Base-by-base conservation (phyloP, 257 asterid species). In the Nicotiana otophora region DNA sequence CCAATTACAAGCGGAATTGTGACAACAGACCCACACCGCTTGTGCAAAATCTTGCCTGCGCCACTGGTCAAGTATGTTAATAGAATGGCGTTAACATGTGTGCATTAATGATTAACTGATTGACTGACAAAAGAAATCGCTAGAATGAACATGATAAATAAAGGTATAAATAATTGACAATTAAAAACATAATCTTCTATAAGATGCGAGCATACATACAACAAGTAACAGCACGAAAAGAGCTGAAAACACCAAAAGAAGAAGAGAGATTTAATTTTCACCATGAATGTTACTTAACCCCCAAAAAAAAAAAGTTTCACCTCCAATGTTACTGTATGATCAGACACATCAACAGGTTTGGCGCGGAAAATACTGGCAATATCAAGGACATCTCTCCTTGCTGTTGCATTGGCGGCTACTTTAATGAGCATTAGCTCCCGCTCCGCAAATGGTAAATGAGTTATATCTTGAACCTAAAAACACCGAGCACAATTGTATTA, bases 301-400 rank as follows among this genome's bases (percentile, higher is more conserved):
- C 68, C 51, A 34, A 84, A 78, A 69, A 28, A 64, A 19, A 34
- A 11, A 60, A n/a, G 23, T 7, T 23, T 65, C 68, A 93, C 98
- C 98, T 95, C 95, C 84, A 95, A 81, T 36, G 98, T 92, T 83
- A 93, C 81, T 68, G 98, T 93, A 82, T 95, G 98, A 89, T 90
- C 98, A 83, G 98, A 95, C 48, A 95, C 97, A 85, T 95, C 98
- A 54, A 95, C 95, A 65, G 98, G 95, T 85, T 92, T 95, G 83
- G 98, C 97, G 68, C 98, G 91, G 88, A 95, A 95, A 85, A 95
- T 95, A 83, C 81, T 86, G 76, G 97, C 98, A 87, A 95, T 91
- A 85, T 95, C 98, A 67, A 95, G 98, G 68, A 93, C 97, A 67
- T 92, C 92, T 91, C 98, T 88, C 83, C 97, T 89, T 78, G 97